Base-by-base conservation (phyloP, 129 eudicot species). In the Chrysanthemum makinoi region DNA sequence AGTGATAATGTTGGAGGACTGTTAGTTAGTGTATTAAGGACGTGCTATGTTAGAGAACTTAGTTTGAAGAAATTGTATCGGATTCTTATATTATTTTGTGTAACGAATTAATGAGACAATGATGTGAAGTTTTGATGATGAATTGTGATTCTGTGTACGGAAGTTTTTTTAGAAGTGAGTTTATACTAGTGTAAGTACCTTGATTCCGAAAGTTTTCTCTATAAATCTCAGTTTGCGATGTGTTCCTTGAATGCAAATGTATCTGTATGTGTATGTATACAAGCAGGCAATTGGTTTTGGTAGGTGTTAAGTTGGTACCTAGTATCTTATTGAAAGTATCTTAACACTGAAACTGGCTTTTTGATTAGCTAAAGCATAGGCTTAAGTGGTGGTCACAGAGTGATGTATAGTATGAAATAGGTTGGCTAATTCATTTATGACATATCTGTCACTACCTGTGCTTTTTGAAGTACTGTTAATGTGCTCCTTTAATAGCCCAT, bases 361-460 rank as follows among this genome's bases (percentile, higher is more conserved):
- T 28, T 26, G 15, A 12, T 28, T 24, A 61, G 35, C 35, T 12
- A 58, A 58, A 2, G 33, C 63, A 24, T 49, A 24, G 72, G 46
- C 50, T 48, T 19, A 49, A 48, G 10, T 15, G 35, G 44, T 20
- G 43, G 19, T 47, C 14, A 48, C 44, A 66, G 13, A 22, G 2
- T 26, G 2, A 17, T 43, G 15, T 16, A 18, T 19, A 18, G 35
- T 0, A 19, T 26, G 52, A 46, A 65, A 65, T 18, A 16, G 70
- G 53, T 17, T 65, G 55, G 16, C 70, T 65, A 46, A 16, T 46
- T 17, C 54, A 44, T 65, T 4, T 65, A 65, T 65, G 35, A 46
- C 62, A 53, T 53, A 53, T 53, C 18, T 15, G 59, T 64, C 14
- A 50, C 49, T 63, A 24, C 49, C 68, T 43, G 52, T 24, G 18